phyloP scores from a whole-genome alignment of 495 filamentous ascomycete species.

The Paragyromitra xinjiangensis region DNA sequence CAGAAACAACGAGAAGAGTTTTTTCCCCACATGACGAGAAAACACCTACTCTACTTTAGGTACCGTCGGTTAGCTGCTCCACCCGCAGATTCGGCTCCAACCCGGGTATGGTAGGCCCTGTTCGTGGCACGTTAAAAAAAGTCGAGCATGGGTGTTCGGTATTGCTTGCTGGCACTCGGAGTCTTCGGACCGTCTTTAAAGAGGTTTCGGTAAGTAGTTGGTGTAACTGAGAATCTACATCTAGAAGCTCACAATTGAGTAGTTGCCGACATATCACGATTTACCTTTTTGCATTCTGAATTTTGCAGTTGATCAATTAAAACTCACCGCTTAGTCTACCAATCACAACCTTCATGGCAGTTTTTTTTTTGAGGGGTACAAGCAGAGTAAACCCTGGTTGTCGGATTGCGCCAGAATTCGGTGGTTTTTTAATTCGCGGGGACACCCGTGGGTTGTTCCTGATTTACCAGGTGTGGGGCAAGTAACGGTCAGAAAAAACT shows the following conservation, averaged over 20 bases:
- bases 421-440: conserved; percentile 4
- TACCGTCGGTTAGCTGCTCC: conserved; percentile 22
- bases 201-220: conserved; percentile 15
- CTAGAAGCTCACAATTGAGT: conserved; percentile 29
- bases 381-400: conserved; percentile 33
- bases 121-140: conserved; percentile 31
- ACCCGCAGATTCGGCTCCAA: conserved; percentile 34
- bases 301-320: conserved; percentile 6
- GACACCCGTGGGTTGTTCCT: conserved; percentile 32
- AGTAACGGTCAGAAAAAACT: conserved; percentile 10
- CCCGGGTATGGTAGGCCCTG: conserved; percentile 42
- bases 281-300: conserved; percentile 15
- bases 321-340: conserved; percentile 27
- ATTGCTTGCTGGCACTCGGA: conserved; percentile 26
- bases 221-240: conserved; percentile 36
- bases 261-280: conserved; percentile 42
- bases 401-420: conserved; percentile 30
- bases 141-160: conserved; percentile 30
- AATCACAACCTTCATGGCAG: conserved; percentile 8
- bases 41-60: conserved; percentile 8
- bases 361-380: neutral
- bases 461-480: conserved; percentile 45
- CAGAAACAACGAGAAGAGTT: no score
- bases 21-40: neutral
- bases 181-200: conserved; percentile 30